phyloP scores from a whole-genome alignment of 169 alveolate genomes.

The Cryptosporidium viatorum region DNA sequence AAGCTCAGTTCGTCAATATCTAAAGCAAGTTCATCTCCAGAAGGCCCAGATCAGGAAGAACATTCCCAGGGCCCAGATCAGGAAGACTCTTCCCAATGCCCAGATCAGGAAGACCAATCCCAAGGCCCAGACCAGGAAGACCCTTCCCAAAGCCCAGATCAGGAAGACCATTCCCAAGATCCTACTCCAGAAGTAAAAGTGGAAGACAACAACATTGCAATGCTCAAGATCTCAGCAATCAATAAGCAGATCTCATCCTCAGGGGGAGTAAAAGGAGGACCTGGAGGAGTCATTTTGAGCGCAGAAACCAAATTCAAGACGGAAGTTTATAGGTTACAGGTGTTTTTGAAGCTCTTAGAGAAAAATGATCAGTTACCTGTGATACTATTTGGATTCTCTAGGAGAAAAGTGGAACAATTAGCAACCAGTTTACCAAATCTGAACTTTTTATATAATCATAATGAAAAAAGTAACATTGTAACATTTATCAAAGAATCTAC shows the following conservation, averaged over 20 bases:
- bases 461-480: conserved; percentile 87
- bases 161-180: background rate
- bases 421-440: conserved; percentile 88
- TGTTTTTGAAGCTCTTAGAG: conserved; percentile 82
- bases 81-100: no score
- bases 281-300: background rate
- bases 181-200: background rate
- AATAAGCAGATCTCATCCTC: background rate
- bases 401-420: conserved; percentile 90
- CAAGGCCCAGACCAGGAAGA: background rate
- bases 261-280: background rate
- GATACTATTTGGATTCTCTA: conserved; percentile 94
- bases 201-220: conserved; percentile 9
- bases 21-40: background rate
- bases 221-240: background rate
- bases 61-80: background rate
- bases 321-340: conserved; percentile 87
- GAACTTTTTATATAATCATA: conserved; percentile 83
- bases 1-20: conserved; percentile 8
- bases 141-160: background rate
- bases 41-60: background rate
- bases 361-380: conserved; percentile 93
- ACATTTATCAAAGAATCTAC: conserved; percentile 88
- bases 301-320: conserved; percentile 70
- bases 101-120: background rate